Evolutionary conservation across 2,329 filamentous ascomycete species (phyloP).

Genomic region (Eurotiales sp.): DNA sequence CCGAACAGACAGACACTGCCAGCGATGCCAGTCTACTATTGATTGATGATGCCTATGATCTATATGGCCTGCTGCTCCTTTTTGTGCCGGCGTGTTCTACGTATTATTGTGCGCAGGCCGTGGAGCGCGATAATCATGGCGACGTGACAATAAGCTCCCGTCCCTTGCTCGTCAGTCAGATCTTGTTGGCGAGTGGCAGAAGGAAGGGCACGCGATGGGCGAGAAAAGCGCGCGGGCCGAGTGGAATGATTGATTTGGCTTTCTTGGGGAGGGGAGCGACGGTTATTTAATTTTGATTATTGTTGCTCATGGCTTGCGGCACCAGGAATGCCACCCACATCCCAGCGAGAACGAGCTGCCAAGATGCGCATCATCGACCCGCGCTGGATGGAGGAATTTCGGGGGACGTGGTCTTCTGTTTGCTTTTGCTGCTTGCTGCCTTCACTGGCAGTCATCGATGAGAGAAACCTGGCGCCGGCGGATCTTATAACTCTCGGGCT

Average conservation of each 20-base stretch:
- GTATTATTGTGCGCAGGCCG: background rate
- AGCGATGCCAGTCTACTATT: background rate
- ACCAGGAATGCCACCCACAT: constrained; percentile 15
- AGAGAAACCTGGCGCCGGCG: too few relatives aligned
- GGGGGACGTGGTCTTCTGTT: too few relatives aligned
- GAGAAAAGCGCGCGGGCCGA: background rate
- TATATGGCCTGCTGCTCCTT: background rate
- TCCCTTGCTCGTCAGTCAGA: background rate
- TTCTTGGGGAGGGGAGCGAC: too few relatives aligned
- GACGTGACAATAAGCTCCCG: background rate
- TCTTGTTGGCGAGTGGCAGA: constrained; percentile 1
- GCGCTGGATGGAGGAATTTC: background rate
- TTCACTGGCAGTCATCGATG: too few relatives aligned
- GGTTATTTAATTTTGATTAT: too few relatives aligned
- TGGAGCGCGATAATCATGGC: background rate
- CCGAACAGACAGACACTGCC: background rate
- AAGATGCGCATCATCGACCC: background rate
- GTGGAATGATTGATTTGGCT: background rate
- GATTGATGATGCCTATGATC: background rate
- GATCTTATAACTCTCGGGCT: too few relatives aligned
- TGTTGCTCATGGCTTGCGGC: constrained; percentile 6
- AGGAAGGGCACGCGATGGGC: background rate
- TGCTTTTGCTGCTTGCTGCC: too few relatives aligned
- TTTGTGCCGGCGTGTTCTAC: background rate
- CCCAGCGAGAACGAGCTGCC: constrained; percentile 8